Conservation (phyloP, 345 rosid genomes). For the Bretschneidera sinensis region DNA sequence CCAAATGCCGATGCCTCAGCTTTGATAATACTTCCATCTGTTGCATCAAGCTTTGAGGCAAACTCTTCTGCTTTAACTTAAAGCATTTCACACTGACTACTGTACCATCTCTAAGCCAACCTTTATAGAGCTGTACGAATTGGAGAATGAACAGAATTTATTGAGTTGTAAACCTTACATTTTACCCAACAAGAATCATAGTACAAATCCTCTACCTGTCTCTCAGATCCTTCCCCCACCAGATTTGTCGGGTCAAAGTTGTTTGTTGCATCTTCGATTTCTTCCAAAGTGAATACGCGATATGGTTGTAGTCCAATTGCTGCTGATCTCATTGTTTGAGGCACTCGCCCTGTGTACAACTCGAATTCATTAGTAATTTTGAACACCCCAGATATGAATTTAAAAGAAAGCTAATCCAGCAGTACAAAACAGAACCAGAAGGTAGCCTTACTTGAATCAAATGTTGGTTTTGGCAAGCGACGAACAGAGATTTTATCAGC, state of each 20-base stretch:
- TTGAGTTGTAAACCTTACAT: not conserved
- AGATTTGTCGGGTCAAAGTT: constrained; percentile 64
- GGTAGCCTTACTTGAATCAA: constrained; percentile 55
- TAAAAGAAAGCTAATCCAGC: not conserved
- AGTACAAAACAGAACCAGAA: constrained; percentile 2
- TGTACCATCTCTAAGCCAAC: constrained; percentile 59
- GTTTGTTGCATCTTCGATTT: constrained; percentile 79
- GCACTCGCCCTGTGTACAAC: constrained; percentile 60
- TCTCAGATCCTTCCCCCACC: constrained; percentile 50
- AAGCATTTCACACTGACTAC: constrained; percentile 57
- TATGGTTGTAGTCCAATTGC: constrained; percentile 81
- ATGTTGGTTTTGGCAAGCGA: constrained; percentile 43
- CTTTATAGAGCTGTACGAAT: constrained; percentile 60
- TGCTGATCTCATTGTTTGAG: constrained; percentile 76
- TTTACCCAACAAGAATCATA: not conserved
- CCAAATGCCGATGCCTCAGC: constrained; percentile 81
- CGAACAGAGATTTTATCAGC: constrained; percentile 50
- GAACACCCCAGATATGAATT: not conserved
- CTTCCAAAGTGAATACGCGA: constrained; percentile 64
- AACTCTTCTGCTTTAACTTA: constrained; percentile 65
- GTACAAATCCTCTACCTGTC: constrained; percentile 39
- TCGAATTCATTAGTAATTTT: not conserved
- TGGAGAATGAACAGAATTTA: not conserved
- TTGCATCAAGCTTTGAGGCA: constrained; percentile 56
- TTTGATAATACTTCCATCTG: constrained; percentile 77